Evolutionary conservation across 1,284 basidiomycete species (phyloP).

Genomic region (Microbotryum violaceum): DNA sequence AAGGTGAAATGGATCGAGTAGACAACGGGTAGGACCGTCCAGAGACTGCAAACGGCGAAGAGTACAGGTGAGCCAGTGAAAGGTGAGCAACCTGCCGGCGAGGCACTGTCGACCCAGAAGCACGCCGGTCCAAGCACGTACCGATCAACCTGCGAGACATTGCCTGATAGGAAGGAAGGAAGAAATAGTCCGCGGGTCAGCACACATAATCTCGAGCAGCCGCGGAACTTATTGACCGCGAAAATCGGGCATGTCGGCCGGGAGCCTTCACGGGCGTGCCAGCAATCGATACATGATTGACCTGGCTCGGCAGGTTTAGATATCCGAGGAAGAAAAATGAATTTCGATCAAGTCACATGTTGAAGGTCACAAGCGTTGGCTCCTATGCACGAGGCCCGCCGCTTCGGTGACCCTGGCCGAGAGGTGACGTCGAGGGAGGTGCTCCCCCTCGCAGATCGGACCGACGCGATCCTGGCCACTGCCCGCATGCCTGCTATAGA

Average conservation of each 20-base stretch:
- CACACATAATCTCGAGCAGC: no score
- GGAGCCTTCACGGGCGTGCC: no score
- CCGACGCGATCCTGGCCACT: neutral
- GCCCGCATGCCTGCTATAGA: neutral
- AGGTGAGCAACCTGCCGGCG: neutral
- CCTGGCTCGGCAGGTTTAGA: no score
- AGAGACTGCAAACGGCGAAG: conserved; percentile 37
- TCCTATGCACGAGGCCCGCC: neutral
- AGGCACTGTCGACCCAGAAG: neutral
- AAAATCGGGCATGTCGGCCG: no score
- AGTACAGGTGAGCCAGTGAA: neutral
- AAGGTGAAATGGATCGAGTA: conserved; percentile 64
- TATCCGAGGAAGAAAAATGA: no score
- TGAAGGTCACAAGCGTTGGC: no score
- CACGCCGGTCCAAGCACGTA: neutral
- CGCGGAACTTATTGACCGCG: no score
- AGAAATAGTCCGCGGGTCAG: no score
- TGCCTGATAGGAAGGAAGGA: conserved; percentile 42
- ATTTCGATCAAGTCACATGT: no score
- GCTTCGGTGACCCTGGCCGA: neutral
- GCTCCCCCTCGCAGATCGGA: neutral
- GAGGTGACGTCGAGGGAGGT: neutral
- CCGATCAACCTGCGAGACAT: conserved; percentile 75
- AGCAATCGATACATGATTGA: no score
- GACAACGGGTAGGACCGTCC: conserved; percentile 70